A percentile compares a stretch with the other conserved stretches of the same genome.
These are phyloP conservation scores for Ilex asprella DNA, from an alignment of 257 asterid genomes.

Conservation along the genomic window DNA sequence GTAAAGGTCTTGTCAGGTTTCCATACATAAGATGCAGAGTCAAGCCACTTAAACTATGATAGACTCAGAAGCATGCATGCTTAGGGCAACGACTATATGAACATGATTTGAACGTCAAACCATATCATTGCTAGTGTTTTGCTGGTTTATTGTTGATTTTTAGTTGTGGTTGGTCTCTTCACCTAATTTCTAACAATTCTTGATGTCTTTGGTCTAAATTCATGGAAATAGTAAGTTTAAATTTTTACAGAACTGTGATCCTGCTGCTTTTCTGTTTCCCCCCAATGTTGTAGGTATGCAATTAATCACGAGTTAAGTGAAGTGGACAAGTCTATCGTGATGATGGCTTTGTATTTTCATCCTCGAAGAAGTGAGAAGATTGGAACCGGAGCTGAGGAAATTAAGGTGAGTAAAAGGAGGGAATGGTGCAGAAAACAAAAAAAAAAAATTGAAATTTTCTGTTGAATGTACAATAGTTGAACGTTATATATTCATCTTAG, in stretches of 20 bases:
- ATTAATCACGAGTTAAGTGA: constrained; percentile 34
- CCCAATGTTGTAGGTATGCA: constrained; percentile 44
- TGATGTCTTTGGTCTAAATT: background rate
- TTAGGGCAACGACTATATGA: no score
- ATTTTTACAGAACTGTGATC: background rate
- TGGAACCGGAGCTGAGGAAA: constrained; percentile 55
- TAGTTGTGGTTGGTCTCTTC: background rate
- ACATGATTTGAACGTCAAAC: no score
- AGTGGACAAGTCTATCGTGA: constrained; percentile 50
- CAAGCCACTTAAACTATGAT: no score
- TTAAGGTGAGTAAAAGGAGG: constrained; percentile 50
- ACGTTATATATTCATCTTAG: no score
- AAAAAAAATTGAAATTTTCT: no score
- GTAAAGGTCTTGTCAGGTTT: no score
- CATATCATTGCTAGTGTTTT: background rate
- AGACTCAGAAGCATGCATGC: no score
- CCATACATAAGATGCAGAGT: no score
- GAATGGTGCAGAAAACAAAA: background rate
- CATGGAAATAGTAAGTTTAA: background rate
- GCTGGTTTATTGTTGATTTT: background rate
- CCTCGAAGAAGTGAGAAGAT: constrained; percentile 60
- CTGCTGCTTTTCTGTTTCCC: background rate
- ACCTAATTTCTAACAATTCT: background rate
- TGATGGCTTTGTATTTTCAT: constrained; percentile 65
- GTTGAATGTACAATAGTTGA: no score